A percentile compares a stretch with the other conserved stretches of the same genome.
Conservation (phyloP, 352 stramenopile genomes). For the Phytopythium oedochilum region DNA sequence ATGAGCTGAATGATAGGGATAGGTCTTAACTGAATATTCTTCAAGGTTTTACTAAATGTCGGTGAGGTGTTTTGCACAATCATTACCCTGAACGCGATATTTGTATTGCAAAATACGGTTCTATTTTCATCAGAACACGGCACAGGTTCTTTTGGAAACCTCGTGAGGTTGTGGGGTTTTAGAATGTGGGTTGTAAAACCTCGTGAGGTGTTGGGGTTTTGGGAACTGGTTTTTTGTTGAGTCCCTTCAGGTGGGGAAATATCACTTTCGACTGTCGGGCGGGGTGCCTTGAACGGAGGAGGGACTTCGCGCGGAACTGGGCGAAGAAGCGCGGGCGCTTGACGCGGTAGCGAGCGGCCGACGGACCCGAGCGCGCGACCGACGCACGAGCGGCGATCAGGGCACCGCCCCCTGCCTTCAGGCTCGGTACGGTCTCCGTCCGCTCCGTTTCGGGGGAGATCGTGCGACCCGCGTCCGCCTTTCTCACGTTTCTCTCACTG, state of each 20-base stretch:
- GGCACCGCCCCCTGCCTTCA: no score
- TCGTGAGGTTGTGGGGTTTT: not conserved
- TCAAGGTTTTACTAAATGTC: no score
- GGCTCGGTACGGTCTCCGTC: not conserved
- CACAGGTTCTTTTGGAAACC: no score
- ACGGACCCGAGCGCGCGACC: not conserved
- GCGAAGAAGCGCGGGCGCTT: not conserved
- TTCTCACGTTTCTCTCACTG: not conserved
- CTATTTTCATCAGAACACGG: no score
- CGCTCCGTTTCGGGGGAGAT: not conserved
- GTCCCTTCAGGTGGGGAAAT: conserved; percentile 1
- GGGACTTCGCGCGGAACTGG: not conserved
- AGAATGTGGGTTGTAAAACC: not conserved
- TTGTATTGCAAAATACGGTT: no score
- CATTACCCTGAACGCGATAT: no score
- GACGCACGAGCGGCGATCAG: not conserved
- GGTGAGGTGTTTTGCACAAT: no score
- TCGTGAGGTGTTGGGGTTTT: not conserved
- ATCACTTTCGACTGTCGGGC: conserved; percentile 4
- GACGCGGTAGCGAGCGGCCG: not conserved
- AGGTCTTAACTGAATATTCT: no score
- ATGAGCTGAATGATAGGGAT: no score
- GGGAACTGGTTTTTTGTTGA: not conserved
- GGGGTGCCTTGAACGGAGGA: not conserved
- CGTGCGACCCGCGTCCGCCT: not conserved